Evolutionary conservation across 805 yeast genomes (phyloP), one percentile per base, ranked within the genome.

Genomic region (Maudiozyma pseudohumilis): DNA sequence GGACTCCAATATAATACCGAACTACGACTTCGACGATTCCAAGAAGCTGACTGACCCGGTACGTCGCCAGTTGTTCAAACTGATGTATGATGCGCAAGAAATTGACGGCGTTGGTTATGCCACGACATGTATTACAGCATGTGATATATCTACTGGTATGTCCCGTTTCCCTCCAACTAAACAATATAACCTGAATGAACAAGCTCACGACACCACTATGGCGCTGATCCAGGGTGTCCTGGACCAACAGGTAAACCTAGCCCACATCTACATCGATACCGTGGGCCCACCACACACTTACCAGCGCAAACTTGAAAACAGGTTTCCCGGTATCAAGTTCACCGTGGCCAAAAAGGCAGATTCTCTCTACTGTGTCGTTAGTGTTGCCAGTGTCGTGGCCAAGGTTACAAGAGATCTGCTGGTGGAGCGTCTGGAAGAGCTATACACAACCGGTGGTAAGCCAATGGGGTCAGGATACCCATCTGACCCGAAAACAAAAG

Each of bases 301-400:
- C 56, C 94, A 83, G 52, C 72, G 69, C 27, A 92, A 89, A 58
- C 65, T 92, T 34, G 70, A 74, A 40, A 59, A 58, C 20, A 60
- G 72, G 39, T 92, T 92, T 52, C 96, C 96, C 0, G 59, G 54
- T 0, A 61, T 83, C 17, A 71, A 70, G 42, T 71, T 92, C 21
- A 80, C 86, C 0, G 98, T 92, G 6, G 75, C 95, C 7, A 92
- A 92, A 54, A 92, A 92, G 55, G 98, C 98, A 0, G 99, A 92
- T 64, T 77, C 96, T 15, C 55, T 86, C 15, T 92, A 70, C 55
- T 96, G 97, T 1, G 77, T 86, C 38, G 99, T 92, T 6, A 81
- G 94, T 55, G 83, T 94, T 1, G 99, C 98, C 0, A 81, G 94
- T 16, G 84, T 92, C 34, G 88, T 88, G 32, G 99, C 99, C 8